These are phyloP conservation scores for Fusarium camptoceras DNA, from an alignment of 2,329 filamentous ascomycete species.

Conservation along the genomic window DNA sequence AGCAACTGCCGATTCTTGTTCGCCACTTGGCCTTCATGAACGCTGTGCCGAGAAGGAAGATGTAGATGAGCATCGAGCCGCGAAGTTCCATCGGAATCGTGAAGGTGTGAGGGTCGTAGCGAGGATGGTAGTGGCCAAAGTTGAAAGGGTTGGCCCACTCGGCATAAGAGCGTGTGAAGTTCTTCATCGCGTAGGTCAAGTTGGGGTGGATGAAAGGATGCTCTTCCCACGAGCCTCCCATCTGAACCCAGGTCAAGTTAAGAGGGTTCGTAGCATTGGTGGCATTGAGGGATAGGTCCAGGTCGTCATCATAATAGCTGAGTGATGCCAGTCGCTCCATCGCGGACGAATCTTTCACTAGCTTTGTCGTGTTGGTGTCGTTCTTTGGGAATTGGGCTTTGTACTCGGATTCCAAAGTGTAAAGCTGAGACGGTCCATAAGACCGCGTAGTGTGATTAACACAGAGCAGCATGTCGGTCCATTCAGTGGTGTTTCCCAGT, in stretches of 20 bases:
- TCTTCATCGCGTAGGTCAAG: constrained; percentile 52
- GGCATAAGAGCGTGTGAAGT: constrained; percentile 53
- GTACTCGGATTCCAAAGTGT: constrained; percentile 40
- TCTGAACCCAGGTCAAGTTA: constrained; percentile 51
- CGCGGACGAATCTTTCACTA: not conserved
- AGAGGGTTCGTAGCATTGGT: constrained; percentile 49
- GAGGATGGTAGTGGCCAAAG: constrained; percentile 54
- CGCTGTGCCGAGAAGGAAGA: constrained; percentile 55
- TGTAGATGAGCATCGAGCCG: constrained; percentile 56
- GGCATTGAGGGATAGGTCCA: constrained; percentile 15
- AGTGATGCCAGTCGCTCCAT: constrained; percentile 13
- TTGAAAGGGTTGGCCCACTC: constrained; percentile 58
- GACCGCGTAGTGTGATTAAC: constrained; percentile 48
- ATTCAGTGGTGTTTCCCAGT: constrained; percentile 40
- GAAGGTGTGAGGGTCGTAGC: constrained; percentile 57
- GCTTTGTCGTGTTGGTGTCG: constrained; percentile 24
- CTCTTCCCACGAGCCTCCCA: constrained; percentile 57
- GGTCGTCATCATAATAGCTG: constrained; percentile 8
- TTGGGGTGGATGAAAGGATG: constrained; percentile 56
- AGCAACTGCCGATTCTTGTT: constrained; percentile 44
- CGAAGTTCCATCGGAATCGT: constrained; percentile 58
- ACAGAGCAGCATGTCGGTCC: constrained; percentile 49
- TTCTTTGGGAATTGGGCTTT: constrained; percentile 32
- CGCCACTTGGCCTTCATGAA: constrained; percentile 53
- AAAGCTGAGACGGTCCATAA: constrained; percentile 49